These are phyloP conservation scores for Cystofilobasidium bisporidii DNA, from an alignment of 768 basidiomycete genomes.

Conservation along the genomic window DNA sequence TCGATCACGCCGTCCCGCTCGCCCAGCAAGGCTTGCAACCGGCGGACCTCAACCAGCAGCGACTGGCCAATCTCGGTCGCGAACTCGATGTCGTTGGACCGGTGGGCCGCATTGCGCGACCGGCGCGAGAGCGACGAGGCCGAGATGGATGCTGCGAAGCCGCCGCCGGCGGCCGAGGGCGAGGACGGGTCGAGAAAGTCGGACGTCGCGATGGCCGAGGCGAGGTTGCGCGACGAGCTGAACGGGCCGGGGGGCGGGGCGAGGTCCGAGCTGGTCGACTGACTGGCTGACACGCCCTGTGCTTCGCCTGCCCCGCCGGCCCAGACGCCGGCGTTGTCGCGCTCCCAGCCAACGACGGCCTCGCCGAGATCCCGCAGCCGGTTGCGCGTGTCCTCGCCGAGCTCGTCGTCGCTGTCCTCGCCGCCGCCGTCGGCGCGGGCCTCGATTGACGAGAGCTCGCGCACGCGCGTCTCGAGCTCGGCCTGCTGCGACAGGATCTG, in stretches of 20 bases:
- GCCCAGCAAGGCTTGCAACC: constrained; percentile 77
- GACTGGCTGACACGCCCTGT: background rate
- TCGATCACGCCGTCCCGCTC: constrained; percentile 89
- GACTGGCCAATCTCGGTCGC: constrained; percentile 96
- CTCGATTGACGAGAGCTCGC: constrained; percentile 54
- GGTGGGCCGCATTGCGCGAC: constrained; percentile 35
- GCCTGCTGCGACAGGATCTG: constrained; percentile 86
- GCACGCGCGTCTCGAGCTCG: constrained; percentile 80
- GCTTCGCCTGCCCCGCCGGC: constrained; percentile 24
- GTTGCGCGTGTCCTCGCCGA: constrained; percentile 33
- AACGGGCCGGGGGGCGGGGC: background rate
- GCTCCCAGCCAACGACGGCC: constrained; percentile 36
- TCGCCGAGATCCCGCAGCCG: constrained; percentile 35
- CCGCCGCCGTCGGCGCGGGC: constrained; percentile 33
- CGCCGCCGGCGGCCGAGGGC: background rate
- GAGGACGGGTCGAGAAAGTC: constrained; percentile 18
- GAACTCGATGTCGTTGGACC: constrained; percentile 57
- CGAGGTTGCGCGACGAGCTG: constrained; percentile 10
- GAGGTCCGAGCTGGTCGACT: background rate
- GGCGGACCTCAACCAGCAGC: constrained; percentile 77
- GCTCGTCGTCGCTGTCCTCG: constrained; percentile 36
- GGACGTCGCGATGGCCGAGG: constrained; percentile 10
- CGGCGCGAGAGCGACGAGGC: constrained; percentile 14
- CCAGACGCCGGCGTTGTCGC: constrained; percentile 37
- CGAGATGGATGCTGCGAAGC: background rate